A percentile compares a stretch with the other conserved stretches of the same genome.
These are phyloP conservation scores for Eucalyptus sp. DNA, from an alignment of 345 rosid species.

Conservation along the genomic window DNA sequence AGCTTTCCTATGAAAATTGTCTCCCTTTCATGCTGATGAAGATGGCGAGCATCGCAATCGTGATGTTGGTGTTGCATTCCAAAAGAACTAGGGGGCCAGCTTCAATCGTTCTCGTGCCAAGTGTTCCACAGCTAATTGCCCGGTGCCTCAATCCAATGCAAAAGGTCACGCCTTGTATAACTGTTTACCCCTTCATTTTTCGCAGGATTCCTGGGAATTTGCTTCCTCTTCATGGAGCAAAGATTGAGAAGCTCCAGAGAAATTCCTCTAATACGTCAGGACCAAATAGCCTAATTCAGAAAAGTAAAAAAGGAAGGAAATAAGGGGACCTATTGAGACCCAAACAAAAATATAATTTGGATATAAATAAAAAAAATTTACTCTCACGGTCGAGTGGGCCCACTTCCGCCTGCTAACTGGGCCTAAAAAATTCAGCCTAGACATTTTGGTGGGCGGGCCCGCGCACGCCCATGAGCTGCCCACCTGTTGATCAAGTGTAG, in stretches of 20 bases:
- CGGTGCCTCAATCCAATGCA: neutral
- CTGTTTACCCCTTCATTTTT: no score
- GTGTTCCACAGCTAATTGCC: neutral
- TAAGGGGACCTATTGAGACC: neutral
- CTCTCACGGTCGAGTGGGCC: neutral
- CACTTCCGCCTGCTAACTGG: neutral
- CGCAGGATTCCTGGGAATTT: no score
- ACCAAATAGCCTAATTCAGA: neutral
- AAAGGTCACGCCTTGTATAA: neutral
- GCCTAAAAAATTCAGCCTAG: neutral
- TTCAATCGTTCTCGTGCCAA: neutral
- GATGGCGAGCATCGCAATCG: neutral
- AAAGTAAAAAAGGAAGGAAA: neutral
- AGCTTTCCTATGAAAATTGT: neutral
- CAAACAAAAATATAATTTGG: neutral
- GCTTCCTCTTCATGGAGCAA: neutral
- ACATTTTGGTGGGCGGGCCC: neutral
- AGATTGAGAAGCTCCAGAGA: neutral
- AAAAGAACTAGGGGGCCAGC: neutral
- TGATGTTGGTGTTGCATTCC: neutral
- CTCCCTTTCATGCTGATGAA: neutral
- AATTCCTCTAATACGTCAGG: neutral
- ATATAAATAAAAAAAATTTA: no score
- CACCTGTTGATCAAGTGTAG: neutral
- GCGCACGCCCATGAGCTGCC: neutral